Percentiles rank a stretch among this genome's conserved stretches.
Evolutionary conservation across 805 yeast genomes (phyloP).

Genomic region (Gaillardinia entomophila): DNA sequence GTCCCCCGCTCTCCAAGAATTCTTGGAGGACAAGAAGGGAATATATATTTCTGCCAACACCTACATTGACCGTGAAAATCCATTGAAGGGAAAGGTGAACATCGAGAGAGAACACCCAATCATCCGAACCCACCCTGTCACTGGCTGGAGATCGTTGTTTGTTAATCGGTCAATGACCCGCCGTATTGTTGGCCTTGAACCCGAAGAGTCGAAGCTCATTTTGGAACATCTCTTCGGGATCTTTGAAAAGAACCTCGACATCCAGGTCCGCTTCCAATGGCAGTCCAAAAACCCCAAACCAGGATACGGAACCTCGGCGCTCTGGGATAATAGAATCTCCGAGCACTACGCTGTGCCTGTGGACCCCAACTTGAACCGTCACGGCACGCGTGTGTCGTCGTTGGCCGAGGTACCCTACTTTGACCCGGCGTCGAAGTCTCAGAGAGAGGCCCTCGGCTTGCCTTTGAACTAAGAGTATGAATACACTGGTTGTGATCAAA

Average conservation of each 20-base stretch:
- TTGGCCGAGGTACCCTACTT: slow-evolving; percentile 3
- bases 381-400: slow-evolving; percentile 2
- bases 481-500: background rate
- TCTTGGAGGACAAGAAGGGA: slow-evolving; percentile 1
- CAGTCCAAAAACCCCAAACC: background rate
- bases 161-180: background rate
- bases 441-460: slow-evolving; percentile 3
- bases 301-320: slow-evolving; percentile 4
- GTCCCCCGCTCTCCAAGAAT: slow-evolving; percentile 1
- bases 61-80: slow-evolving; percentile 1
- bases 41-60: background rate
- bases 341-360: slow-evolving; percentile 6
- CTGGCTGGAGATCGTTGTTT: slow-evolving; percentile 2
- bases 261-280: slow-evolving; percentile 1
- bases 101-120: slow-evolving; percentile 2
- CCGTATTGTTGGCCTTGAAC: slow-evolving; percentile 1
- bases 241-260: slow-evolving; percentile 1
- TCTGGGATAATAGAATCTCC: slow-evolving; percentile 9
- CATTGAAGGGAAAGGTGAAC: background rate
- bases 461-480: background rate
- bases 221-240: background rate
- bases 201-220: background rate
- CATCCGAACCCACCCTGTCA: slow-evolving; percentile 2
- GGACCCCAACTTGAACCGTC: background rate
- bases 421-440: slow-evolving; percentile 2